These are phyloP conservation scores for Wickerhamomyces mucosus DNA, from an alignment of 805 yeast genomes.

Conservation along the genomic window DNA sequence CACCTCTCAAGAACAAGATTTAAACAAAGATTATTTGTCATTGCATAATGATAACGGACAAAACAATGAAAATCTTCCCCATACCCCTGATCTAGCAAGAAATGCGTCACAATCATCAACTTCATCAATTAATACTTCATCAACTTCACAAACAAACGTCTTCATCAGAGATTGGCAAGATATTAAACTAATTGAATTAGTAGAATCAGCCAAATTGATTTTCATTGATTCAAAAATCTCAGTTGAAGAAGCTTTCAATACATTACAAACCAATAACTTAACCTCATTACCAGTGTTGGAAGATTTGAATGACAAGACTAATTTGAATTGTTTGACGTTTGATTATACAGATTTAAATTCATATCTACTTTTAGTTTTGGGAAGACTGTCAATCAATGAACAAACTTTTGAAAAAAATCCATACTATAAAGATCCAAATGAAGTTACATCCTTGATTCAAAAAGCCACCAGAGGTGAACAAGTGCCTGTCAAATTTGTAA, in stretches of 20 bases:
- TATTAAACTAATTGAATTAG: conserved; percentile 59
- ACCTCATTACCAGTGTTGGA: conserved; percentile 80
- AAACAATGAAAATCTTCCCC: background rate
- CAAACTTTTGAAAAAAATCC: conserved; percentile 19
- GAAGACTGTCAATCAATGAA: conserved; percentile 41
- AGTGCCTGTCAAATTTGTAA: conserved; percentile 85
- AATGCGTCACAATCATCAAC: conserved; percentile 15
- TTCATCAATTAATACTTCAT: conserved; percentile 64
- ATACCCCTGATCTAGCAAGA: background rate
- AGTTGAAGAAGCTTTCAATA: conserved; percentile 84
- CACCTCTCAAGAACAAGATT: conserved; percentile 33
- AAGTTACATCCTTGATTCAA: conserved; percentile 32
- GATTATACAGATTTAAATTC: conserved; percentile 90
- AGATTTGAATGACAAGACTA: conserved; percentile 27
- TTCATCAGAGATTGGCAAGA: conserved; percentile 62
- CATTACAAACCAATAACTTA: conserved; percentile 57
- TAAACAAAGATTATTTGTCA: background rate
- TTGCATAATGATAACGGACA: background rate
- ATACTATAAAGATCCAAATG: conserved; percentile 25
- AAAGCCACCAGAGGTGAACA: conserved; percentile 81
- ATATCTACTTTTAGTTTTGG: conserved; percentile 73
- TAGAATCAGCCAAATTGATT: conserved; percentile 70
- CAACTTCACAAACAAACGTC: conserved; percentile 22
- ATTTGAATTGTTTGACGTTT: conserved; percentile 69
- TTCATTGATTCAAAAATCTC: conserved; percentile 57